Evolutionary conservation across 495 filamentous ascomycete species (phyloP).

Genomic region (Astrothelium macrocarpum): DNA sequence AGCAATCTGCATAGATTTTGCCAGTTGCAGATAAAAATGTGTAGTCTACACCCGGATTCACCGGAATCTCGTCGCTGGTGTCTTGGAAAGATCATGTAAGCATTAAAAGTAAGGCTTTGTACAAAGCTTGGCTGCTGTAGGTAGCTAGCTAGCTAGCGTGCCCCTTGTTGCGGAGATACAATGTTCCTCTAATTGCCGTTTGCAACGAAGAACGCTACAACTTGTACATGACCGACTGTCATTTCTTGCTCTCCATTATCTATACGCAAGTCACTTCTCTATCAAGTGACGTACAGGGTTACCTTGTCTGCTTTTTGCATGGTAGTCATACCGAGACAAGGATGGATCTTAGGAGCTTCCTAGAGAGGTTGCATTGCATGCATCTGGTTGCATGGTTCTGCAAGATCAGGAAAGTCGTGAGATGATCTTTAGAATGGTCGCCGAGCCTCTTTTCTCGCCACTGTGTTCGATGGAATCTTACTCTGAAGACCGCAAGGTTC

Average conservation of each 20-base stretch:
- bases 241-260: too few relatives aligned
- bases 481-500: background rate
- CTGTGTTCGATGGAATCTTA: background rate
- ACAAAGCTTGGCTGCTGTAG: too few relatives aligned
- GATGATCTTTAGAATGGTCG: background rate
- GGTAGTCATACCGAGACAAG: constrained; percentile 5
- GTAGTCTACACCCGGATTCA: too few relatives aligned
- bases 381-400: background rate
- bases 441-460: background rate
- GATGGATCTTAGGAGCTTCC: background rate
- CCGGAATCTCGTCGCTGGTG: too few relatives aligned
- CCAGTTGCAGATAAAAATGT: too few relatives aligned
- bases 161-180: background rate
- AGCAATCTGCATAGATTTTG: too few relatives aligned
- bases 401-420: background rate
- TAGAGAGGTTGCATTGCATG: constrained; percentile 3
- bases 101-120: too few relatives aligned
- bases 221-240: too few relatives aligned
- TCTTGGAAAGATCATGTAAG: too few relatives aligned
- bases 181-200: too few relatives aligned
- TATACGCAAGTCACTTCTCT: background rate
- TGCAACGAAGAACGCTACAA: background rate
- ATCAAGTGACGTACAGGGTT: background rate
- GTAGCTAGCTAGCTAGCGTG: too few relatives aligned
- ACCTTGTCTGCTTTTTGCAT: too few relatives aligned